Percentiles rank a stretch among this genome's conserved stretches.
phyloP scores from a whole-genome alignment of 1,284 basidiomycete species.

The Melampsora abietis-canadensis region DNA sequence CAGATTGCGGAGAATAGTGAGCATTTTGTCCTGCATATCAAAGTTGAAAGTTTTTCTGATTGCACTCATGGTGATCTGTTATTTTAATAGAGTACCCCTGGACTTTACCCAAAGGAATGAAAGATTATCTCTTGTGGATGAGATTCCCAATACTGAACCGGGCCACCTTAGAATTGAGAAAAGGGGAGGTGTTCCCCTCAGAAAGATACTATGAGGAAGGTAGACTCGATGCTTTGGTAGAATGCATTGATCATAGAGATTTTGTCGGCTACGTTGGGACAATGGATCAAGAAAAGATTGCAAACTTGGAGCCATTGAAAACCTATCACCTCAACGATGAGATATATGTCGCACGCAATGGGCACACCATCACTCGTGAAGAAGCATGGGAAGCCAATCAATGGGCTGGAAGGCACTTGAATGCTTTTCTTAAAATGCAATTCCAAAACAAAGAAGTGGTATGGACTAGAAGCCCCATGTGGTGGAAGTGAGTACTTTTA shows the following conservation, averaged over 20 bases:
- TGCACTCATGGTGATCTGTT: too few species aligned
- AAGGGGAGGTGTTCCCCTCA: background rate
- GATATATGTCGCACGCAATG: background rate
- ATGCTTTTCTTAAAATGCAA: background rate
- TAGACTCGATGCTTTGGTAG: background rate
- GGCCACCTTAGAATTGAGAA: too few species aligned
- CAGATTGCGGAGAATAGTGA: too few species aligned
- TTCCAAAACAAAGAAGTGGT: background rate
- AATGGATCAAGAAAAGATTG: background rate
- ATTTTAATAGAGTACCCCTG: too few species aligned
- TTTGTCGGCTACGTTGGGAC: background rate
- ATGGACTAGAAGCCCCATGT: conserved; percentile 1
- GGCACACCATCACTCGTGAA: background rate
- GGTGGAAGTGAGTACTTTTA: too few species aligned
- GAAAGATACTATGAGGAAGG: background rate
- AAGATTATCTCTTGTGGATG: too few species aligned
- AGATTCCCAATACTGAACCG: too few species aligned
- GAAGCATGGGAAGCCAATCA: conserved; percentile 6
- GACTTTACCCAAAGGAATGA: too few species aligned
- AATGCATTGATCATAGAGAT: background rate
- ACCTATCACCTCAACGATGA: background rate
- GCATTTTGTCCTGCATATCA: too few species aligned
- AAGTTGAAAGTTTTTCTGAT: too few species aligned
- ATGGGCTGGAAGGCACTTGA: conserved; percentile 10
- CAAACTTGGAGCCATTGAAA: background rate